phyloP scores from a whole-genome alignment of 2,329 filamentous ascomycete genomes.

The Phaeomoniella chlamydospora region DNA sequence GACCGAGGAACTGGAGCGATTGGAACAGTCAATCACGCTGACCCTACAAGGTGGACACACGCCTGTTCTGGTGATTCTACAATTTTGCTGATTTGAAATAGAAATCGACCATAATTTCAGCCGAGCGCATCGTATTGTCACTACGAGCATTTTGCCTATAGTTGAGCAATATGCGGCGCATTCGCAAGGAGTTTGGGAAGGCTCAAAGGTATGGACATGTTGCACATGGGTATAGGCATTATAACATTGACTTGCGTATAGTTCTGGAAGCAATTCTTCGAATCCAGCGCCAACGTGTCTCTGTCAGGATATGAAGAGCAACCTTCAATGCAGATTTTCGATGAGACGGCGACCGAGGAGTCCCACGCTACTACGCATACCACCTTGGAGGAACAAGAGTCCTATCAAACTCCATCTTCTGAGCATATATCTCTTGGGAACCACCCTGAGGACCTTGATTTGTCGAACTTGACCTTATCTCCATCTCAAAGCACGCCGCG shows the following conservation, averaged over 20 bases:
- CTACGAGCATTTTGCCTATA: conserved; percentile 77
- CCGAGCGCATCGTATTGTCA: conserved; percentile 90
- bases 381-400: conserved; percentile 24
- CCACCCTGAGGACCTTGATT: conserved; percentile 28
- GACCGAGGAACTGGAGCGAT: conserved; percentile 86
- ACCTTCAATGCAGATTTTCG: conserved; percentile 41
- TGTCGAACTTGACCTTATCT: conserved; percentile 26
- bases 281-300: conserved; percentile 93
- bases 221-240: conserved; percentile 3
- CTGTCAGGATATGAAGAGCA: conserved; percentile 87
- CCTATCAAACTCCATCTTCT: conserved; percentile 25
- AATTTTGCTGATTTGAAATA: conserved; percentile 19
- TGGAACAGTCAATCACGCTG: conserved; percentile 93
- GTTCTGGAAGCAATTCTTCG: conserved; percentile 99
- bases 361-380: conserved; percentile 38
- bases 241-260: conserved; percentile 21
- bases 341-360: conserved; percentile 38
- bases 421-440: conserved; percentile 15
- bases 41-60: conserved; percentile 63
- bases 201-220: conserved; percentile 58
- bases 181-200: conserved; percentile 89
- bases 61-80: conserved; percentile 5
- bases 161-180: conserved; percentile 94
- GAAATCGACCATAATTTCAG: conserved; percentile 99
- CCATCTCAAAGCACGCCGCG: conserved; percentile 32